Evolutionary conservation across 805 yeast species (phyloP).

Genomic region (Metschnikowia cerradonensis): DNA sequence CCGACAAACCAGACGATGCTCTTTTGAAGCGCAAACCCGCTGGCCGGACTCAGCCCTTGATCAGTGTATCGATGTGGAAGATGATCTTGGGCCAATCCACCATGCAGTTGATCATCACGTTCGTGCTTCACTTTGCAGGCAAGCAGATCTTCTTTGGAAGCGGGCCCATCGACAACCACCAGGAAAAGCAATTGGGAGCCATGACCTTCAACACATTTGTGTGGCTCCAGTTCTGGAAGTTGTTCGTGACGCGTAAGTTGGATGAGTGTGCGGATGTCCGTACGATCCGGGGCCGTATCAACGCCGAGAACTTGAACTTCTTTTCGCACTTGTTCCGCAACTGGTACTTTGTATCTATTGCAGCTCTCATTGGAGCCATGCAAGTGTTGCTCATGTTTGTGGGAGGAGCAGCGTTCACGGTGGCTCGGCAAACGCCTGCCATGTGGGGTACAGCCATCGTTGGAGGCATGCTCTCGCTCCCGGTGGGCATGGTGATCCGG

Average conservation of each 20-base stretch:
- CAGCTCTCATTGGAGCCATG: constrained; percentile 69
- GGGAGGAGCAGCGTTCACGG: constrained; percentile 93
- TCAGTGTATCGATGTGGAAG: constrained; percentile 94
- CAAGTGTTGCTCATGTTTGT: constrained; percentile 92
- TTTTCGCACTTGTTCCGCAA: constrained; percentile 79
- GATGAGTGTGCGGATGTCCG: constrained; percentile 78
- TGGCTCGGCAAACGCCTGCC: constrained; percentile 71
- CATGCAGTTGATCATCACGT: constrained; percentile 76
- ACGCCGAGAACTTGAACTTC: constrained; percentile 69
- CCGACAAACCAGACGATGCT: constrained; percentile 89
- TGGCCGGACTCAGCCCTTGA: constrained; percentile 73
- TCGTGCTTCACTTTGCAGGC: constrained; percentile 80
- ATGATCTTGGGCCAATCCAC: constrained; percentile 89
- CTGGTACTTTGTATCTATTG: constrained; percentile 73
- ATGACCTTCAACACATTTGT: constrained; percentile 94
- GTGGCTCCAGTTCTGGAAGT: constrained; percentile 94
- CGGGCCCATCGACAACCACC: constrained; percentile 35
- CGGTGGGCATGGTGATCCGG: constrained; percentile 73
- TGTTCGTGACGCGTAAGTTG: constrained; percentile 84
- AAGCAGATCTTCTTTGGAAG: constrained; percentile 48
- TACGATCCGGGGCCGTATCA: constrained; percentile 54
- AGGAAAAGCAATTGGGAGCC: constrained; percentile 63
- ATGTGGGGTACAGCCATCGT: constrained; percentile 88
- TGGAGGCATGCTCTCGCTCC: constrained; percentile 78
- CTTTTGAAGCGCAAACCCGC: constrained; percentile 79